These are phyloP conservation scores for Solanum arcanum DNA, from an alignment of 257 asterid species.

Conservation along the genomic window DNA sequence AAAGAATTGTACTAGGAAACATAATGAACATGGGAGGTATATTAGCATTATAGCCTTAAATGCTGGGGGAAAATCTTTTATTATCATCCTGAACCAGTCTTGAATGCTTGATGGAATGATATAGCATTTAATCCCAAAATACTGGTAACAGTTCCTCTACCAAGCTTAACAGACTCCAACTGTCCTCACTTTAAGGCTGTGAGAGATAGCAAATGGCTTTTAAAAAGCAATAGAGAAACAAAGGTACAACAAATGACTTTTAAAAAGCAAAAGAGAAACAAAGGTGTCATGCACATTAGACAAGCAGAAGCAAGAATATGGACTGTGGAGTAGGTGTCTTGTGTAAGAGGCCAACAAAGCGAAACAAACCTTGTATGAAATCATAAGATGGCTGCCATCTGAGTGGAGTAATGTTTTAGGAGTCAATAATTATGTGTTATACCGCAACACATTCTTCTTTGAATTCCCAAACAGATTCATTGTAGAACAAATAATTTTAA, in stretches of 20 bases:
- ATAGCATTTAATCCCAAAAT: neutral
- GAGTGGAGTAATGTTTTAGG: neutral
- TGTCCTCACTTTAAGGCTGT: neutral
- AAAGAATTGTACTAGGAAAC: neutral
- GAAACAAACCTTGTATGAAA: neutral
- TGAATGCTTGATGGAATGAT: neutral
- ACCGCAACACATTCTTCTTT: neutral
- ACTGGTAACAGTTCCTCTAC: neutral
- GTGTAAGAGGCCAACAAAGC: neutral
- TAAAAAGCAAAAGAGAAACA: neutral
- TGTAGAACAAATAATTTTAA: neutral
- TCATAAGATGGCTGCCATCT: neutral
- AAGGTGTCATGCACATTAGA: neutral
- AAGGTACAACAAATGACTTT: neutral
- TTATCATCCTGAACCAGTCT: neutral
- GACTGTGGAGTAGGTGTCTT: neutral
- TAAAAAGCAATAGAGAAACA: neutral
- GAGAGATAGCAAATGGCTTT: neutral
- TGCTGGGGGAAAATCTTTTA: neutral
- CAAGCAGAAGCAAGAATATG: neutral
- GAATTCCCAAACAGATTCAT: neutral
- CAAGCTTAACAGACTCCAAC: neutral
- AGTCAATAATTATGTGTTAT: neutral
- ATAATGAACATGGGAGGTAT: neutral
- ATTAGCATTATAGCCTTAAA: neutral